Base-by-base conservation (phyloP, 2,329 filamentous ascomycete genomes). In the Xylariaceae sp. region DNA sequence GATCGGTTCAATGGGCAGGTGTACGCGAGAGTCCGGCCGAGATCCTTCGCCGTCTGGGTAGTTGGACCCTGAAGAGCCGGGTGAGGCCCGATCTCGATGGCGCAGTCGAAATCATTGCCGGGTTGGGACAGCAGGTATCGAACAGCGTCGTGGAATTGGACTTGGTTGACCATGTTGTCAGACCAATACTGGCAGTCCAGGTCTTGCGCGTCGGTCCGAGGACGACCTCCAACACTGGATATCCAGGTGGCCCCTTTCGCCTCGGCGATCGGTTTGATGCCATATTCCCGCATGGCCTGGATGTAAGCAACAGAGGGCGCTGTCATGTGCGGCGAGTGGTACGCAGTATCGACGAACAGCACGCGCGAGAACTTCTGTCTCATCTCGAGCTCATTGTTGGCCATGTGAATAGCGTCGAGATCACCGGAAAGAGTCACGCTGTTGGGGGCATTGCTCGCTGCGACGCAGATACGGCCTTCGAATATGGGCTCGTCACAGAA, bases 271-370 rank as follows among this genome's bases (percentile, higher is more conserved):
- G 68, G 66, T 0, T 55, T 39, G 30, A 76, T 68, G 12, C 53
- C 55, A 32, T 66, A 70, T 12, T 50, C 53, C 2, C 51, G 35
- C 41, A 76, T 56, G 1, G 60, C 62, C 30, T 68, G 52, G 2
- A 67, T 55, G 51, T 77, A 77, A 47, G 67, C 55, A 0, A 39
- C 57, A 0, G 71, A 69, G 0, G 73, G 63, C 27, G 30, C 54
- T 1, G 62, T 47, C 76, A 80, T 80, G 58, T 79, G 77, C 1
- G 68, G 69, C 0, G 76, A 79, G 62, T 80, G 77, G 49, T 79
- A 80, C 0, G 76, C 77, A 0, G 70, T 75, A 44, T 78, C 74
- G 0, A 79, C 71, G 1, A 61, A 59, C 5, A 80, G 64, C 0
- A 68, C 8, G 1, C 72, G 64, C 0, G 68, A 67, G 47, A 74